Evolutionary conservation across 2,329 filamentous ascomycete genomes (phyloP), one percentile per base, ranked within the genome.

Genomic region (Periconia macrospinosa): DNA sequence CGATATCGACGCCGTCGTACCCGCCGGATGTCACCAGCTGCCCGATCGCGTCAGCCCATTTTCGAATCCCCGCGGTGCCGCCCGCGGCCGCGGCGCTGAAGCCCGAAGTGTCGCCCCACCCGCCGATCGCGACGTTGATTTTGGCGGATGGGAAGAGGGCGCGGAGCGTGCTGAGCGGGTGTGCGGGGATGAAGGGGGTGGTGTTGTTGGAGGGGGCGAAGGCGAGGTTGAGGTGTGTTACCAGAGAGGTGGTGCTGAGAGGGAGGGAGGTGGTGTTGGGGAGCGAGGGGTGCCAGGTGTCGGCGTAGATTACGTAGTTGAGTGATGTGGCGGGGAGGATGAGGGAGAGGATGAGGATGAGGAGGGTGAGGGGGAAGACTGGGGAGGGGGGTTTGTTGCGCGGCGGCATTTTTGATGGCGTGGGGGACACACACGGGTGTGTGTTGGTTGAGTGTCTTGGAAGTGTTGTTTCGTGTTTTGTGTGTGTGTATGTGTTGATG

Each of bases 111-210:
- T 90, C 86, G 0, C 87, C 88, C 88, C 89, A 92, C 49, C 88
- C 89, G 11, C 89, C 89, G 57, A 92, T 84, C 18, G 89, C 87
- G 37, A 91, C 79, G 75, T 88, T 81, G 19, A 91, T 72, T 60
- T 88, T 86, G 18, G 86, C 86, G 23, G 76, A 77, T 0, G 79
- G 67, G 51, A 85, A 87, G 18, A 83, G 75, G 15, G 73, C 72
- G 17, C 84, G 80, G 43, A 85, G 75, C 3, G 79, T 76, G 0
- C 72, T 65, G 1, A 86, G 70, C 1, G 79, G 67, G 68, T 81
- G 78, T 60, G 85, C 86, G 0, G 85, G 83, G 49, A 75, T 75
- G 60, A 80, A 84, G 0, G 71, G 61, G 18, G 73, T 74, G 0
- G 75, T 75, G 45, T 77, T 71, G 13, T 73, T 74, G 55, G 78